A percentile compares a stretch with the other conserved stretches of the same genome.
These are phyloP conservation scores for Posidonia oceanica DNA, from an alignment of 116 monocot genomes.

Conservation along the genomic window DNA sequence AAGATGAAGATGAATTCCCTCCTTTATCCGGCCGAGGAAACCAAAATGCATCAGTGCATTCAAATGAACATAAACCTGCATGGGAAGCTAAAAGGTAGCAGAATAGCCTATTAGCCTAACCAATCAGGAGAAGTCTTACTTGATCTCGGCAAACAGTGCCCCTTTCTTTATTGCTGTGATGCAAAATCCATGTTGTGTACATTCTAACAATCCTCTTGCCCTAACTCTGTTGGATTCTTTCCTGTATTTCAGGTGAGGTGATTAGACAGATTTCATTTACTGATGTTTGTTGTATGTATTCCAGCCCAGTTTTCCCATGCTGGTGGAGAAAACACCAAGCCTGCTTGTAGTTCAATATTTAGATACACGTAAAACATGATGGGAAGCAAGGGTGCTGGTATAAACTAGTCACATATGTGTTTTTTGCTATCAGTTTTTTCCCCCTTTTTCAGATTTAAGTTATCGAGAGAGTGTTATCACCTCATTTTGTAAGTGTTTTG, in stretches of 20 bases:
- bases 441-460: not conserved
- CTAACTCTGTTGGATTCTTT: not conserved
- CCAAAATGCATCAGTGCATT: not conserved
- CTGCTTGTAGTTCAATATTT: not conserved
- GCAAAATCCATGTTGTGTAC: slow-evolving; percentile 4
- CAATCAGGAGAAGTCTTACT: not conserved
- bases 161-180: not conserved
- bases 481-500: not conserved
- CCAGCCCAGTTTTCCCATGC: not conserved
- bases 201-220: slow-evolving; percentile 4
- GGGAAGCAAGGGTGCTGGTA: not conserved
- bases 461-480: not conserved
- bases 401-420: slow-evolving; percentile 1
- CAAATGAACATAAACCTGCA: slow-evolving; percentile 4
- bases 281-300: not conserved
- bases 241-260: slow-evolving; percentile 2
- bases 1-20: slow-evolving; percentile 44
- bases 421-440: not conserved
- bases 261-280: slow-evolving; percentile 6
- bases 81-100: slow-evolving; percentile 12
- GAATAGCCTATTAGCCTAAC: not conserved
- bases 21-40: slow-evolving; percentile 17
- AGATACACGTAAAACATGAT: slow-evolving; percentile 1
- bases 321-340: not conserved
- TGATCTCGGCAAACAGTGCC: not conserved